A percentile compares a stretch with the other conserved stretches of the same genome.
These are phyloP conservation scores for Naegleria gruberi DNA, from an alignment of 208 protist genomes.

Conservation along the genomic window DNA sequence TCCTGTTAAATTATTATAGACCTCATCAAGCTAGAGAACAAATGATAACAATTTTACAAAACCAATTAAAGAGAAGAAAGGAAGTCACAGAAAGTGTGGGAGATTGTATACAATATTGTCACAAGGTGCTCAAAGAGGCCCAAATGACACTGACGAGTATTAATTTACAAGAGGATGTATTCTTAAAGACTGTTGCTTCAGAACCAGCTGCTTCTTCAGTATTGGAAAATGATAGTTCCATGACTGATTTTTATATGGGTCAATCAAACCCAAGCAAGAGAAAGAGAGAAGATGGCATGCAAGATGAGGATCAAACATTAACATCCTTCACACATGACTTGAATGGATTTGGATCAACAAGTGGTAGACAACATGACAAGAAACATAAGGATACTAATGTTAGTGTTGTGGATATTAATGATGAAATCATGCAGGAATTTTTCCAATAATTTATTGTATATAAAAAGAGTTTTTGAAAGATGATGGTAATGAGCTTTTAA, in stretches of 20 bases:
- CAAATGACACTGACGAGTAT: background rate
- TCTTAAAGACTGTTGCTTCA: background rate
- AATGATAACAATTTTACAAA: conserved; percentile 37
- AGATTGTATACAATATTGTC: conserved; percentile 23
- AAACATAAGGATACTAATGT: background rate
- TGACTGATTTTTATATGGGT: background rate
- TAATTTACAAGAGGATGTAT: background rate
- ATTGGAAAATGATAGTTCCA: background rate
- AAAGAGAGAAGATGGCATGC: background rate
- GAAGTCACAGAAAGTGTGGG: conserved; percentile 6
- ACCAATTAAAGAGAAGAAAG: conserved; percentile 38
- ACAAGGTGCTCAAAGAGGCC: conserved; percentile 22
- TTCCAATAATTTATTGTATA: background rate
- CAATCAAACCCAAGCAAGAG: background rate
- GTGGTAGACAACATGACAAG: background rate
- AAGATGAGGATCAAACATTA: background rate
- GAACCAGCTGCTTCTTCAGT: background rate
- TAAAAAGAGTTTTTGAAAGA: no score
- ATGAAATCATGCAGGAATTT: background rate
- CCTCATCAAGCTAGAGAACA: conserved; percentile 45
- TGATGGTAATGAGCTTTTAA: no score
- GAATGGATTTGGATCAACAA: background rate
- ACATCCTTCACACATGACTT: background rate
- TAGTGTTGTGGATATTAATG: background rate
- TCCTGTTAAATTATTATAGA: conserved; percentile 42